phyloP scores from a whole-genome alignment of 352 stramenopile genomes.

The Phytophthora boehmeriae region DNA sequence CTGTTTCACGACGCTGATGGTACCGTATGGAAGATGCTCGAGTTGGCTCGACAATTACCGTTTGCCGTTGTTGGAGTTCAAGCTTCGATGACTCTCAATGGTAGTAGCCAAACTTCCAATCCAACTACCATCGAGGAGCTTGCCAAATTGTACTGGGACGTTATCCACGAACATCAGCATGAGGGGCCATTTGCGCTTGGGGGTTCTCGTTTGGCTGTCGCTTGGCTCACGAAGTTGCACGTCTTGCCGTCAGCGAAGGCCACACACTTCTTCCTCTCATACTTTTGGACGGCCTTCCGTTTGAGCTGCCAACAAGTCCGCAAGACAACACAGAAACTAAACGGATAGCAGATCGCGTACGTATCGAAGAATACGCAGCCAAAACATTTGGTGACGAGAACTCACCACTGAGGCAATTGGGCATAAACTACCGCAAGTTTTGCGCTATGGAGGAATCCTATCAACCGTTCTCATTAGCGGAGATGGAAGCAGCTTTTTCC shows the following conservation, averaged over 20 bases:
- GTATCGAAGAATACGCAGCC: conserved; percentile 22
- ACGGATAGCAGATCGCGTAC: conserved; percentile 12
- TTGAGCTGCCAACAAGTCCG: conserved; percentile 12
- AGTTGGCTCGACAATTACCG: conserved; percentile 44
- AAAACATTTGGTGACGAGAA: conserved; percentile 22
- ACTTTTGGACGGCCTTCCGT: conserved; percentile 51
- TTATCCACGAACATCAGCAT: conserved; percentile 37
- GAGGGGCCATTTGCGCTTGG: conserved; percentile 49
- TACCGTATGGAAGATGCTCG: conserved; percentile 65
- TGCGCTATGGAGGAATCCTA: conserved; percentile 47
- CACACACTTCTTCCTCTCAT: conserved; percentile 38
- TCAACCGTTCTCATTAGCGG: conserved; percentile 23
- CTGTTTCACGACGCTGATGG: conserved; percentile 61
- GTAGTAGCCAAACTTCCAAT: neutral
- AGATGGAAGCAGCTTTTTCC: conserved; percentile 2
- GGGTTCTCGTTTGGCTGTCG: conserved; percentile 74
- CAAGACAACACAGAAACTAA: conserved; percentile 14
- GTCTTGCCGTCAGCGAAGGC: conserved; percentile 31
- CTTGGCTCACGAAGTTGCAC: conserved; percentile 49
- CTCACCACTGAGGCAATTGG: conserved; percentile 37
- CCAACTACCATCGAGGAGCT: conserved; percentile 39
- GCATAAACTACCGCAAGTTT: conserved; percentile 40
- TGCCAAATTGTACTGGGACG: conserved; percentile 42
- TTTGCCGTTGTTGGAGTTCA: conserved; percentile 48
- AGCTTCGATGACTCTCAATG: conserved; percentile 5